Percentiles rank a stretch among this genome's conserved stretches.
phyloP scores from a whole-genome alignment of 768 basidiomycete species.

The Tricholoma sp. region DNA sequence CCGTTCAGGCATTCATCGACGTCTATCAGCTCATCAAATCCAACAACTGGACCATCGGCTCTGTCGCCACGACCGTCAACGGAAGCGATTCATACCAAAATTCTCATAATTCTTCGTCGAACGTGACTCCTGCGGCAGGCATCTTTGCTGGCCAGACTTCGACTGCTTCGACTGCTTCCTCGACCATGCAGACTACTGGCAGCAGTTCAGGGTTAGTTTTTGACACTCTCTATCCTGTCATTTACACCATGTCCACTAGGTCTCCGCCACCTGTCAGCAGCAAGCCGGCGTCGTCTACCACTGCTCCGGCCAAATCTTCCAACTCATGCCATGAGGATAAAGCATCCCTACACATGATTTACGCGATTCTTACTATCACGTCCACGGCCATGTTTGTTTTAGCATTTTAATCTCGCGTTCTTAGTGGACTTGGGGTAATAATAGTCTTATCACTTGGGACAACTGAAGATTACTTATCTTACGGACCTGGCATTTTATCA shows the following conservation, averaged over 20 bases:
- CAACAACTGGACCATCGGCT: slow-evolving; percentile 68
- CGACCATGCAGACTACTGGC: background rate
- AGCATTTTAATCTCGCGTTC: background rate
- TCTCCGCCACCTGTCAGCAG: background rate
- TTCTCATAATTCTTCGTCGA: slow-evolving; percentile 27
- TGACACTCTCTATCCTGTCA: background rate
- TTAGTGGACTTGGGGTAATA: background rate
- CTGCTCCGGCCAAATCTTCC: background rate
- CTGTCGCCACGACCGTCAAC: slow-evolving; percentile 42
- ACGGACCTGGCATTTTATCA: too few relatives aligned
- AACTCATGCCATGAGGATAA: background rate
- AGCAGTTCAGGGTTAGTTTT: background rate
- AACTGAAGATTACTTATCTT: background rate
- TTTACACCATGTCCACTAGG: background rate
- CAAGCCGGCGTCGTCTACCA: background rate
- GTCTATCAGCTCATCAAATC: slow-evolving; percentile 58
- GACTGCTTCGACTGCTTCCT: background rate
- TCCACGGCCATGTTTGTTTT: too few relatives aligned
- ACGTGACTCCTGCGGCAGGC: slow-evolving; percentile 21
- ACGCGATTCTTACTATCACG: background rate
- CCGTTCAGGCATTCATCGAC: slow-evolving; percentile 63
- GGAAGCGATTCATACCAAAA: slow-evolving; percentile 44
- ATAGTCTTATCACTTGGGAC: background rate
- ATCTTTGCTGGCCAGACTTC: slow-evolving; percentile 14
- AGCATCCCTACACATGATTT: background rate